Percentiles rank a stretch among this genome's conserved stretches.
Conservation (phyloP, 768 basidiomycete genomes). For the Lentinula aciculospora region DNA sequence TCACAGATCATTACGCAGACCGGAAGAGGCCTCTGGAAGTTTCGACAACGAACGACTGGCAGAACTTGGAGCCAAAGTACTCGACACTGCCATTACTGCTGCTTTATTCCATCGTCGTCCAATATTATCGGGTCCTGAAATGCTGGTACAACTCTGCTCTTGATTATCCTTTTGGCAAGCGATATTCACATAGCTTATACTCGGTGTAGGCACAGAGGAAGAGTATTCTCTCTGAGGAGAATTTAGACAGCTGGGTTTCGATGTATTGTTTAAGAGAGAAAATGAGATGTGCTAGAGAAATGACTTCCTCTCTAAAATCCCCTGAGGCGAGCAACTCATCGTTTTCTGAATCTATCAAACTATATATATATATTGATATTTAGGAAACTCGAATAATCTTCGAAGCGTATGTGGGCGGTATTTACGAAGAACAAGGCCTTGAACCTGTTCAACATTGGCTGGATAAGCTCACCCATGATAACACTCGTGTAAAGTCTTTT, state of each 20-base stretch:
- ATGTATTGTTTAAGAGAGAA: constrained; percentile 43
- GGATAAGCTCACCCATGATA: constrained; percentile 29
- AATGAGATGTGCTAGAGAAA: constrained; percentile 38
- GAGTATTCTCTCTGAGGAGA: constrained; percentile 32
- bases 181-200: not conserved
- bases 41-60: constrained; percentile 57
- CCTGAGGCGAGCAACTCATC: constrained; percentile 32
- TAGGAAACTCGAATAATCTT: constrained; percentile 58
- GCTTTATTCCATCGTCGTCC: constrained; percentile 47
- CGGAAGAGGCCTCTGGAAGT: constrained; percentile 21
- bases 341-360: not conserved
- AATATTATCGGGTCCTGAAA: constrained; percentile 37
- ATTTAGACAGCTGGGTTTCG: constrained; percentile 42
- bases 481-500: not conserved
- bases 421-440: constrained; percentile 51
- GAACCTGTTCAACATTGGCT: constrained; percentile 54
- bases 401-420: constrained; percentile 62
- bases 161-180: constrained; percentile 16
- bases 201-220: constrained; percentile 21
- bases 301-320: constrained; percentile 25
- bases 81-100: constrained; percentile 41
- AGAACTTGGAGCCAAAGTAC: constrained; percentile 40
- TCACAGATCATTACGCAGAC: constrained; percentile 53
- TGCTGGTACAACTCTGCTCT: constrained; percentile 34
- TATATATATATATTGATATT: not conserved